Evolutionary conservation across 179 eudicot genomes (phyloP).

Genomic region (Silene coronaria): DNA sequence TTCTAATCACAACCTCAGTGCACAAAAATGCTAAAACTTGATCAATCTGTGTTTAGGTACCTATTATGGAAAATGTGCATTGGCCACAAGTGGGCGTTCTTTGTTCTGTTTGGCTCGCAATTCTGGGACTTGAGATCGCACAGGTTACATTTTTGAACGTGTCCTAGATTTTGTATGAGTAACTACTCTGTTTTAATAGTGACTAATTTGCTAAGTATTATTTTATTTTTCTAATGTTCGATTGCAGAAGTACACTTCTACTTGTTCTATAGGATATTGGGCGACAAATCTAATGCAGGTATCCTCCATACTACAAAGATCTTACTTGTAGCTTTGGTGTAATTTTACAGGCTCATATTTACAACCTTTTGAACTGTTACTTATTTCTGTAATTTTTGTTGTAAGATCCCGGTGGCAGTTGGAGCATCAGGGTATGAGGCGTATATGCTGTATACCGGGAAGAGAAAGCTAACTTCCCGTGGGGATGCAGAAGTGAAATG

Average conservation of each 20-base stretch:
- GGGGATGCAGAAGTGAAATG: slow-evolving; percentile 34
- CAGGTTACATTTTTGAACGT: slow-evolving; percentile 29
- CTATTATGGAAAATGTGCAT: slow-evolving; percentile 31
- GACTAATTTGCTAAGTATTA: too few species aligned
- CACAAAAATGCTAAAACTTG: too few species aligned
- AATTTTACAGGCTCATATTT: too few species aligned
- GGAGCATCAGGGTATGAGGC: slow-evolving; percentile 58
- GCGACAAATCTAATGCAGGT: slow-evolving; percentile 49
- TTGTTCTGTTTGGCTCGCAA: slow-evolving; percentile 33
- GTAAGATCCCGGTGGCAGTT: slow-evolving; percentile 47
- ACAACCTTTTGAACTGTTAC: too few species aligned
- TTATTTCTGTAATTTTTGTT: background rate
- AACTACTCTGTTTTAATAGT: too few species aligned
- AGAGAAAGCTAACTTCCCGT: slow-evolving; percentile 41
- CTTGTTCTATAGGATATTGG: slow-evolving; percentile 53
- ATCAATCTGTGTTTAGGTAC: too few species aligned
- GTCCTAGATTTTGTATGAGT: background rate
- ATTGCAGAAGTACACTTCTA: slow-evolving; percentile 41
- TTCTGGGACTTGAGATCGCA: slow-evolving; percentile 31
- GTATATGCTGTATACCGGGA: slow-evolving; percentile 42
- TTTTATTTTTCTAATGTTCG: too few species aligned
- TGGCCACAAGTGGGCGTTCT: slow-evolving; percentile 36
- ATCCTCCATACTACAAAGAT: slow-evolving; percentile 5
- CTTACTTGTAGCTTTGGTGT: background rate
- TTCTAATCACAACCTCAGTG: too few species aligned